Base-by-base conservation (phyloP, 108 stramenopile genomes). In the Parietichytrium sp. region DNA sequence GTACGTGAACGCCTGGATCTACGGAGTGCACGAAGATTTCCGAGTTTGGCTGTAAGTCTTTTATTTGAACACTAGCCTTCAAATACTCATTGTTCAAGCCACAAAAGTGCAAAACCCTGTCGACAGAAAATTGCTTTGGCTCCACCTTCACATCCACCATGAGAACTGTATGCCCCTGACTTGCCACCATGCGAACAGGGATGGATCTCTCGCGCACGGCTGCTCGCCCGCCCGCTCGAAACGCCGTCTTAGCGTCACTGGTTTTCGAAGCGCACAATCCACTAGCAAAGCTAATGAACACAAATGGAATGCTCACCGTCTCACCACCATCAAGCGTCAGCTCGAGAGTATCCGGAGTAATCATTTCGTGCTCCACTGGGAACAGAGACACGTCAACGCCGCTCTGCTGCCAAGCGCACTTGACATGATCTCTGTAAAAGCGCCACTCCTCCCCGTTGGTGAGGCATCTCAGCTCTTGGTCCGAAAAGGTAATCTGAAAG, bases 21-120 rank as follows among this genome's bases (percentile, higher is more conserved):
- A 88, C 87, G 51, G 87, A 89, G 82, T 88, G 88, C 3, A 90
- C 54, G 83, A 61, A 90, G 79, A 86, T 89, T 49, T 79, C 81
- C 15, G 33, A 42, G 8, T 33, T 72, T 13, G 4, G 52, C 3
- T 1, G 36, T 4, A 29, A 79, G 7, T 23, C 80, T n/a, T 38
- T 1, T 6, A 85, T 23, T 6, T 29, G 78, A 0, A 89, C 61
- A 16, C n/a, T 72, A 30, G 89, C 55, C 51, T 89, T 90, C 30
- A 88, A 47, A 33, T 90, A 85, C 47, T 88, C 88, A 29, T 88
- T 85, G 54, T 88, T 88, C 45, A 23, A 42, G 51, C 87, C 85
- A 61, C 82, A 85, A 49, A 90, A 86, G 16, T 87, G 38, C 51
- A 91, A 84, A 16, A 54, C 80, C 13, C 90, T 83, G 55, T 91